Evolutionary conservation across 2,329 filamentous ascomycete species (phyloP).

Genomic region (Botrytis fabae): DNA sequence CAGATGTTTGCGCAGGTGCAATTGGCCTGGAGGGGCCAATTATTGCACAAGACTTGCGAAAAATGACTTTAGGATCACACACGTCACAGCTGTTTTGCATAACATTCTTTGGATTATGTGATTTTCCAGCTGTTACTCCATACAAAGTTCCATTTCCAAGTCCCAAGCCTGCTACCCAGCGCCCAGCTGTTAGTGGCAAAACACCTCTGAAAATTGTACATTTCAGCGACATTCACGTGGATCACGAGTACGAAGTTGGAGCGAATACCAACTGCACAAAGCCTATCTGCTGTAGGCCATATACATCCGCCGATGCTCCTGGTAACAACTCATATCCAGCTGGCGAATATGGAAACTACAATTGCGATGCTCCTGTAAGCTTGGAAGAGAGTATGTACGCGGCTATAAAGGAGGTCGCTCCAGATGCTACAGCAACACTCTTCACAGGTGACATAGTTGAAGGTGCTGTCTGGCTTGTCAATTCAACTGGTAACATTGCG

Average conservation of each 20-base stretch:
- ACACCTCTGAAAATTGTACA: slow-evolving; percentile 45
- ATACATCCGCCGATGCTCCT: slow-evolving; percentile 42
- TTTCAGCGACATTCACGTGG: slow-evolving; percentile 47
- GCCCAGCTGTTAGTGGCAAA: slow-evolving; percentile 43
- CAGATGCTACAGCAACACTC: slow-evolving; percentile 40
- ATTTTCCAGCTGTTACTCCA: slow-evolving; percentile 41
- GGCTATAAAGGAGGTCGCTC: slow-evolving; percentile 41
- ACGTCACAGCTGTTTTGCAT: slow-evolving; percentile 55
- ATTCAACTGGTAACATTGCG: slow-evolving; percentile 38
- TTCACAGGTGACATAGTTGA: slow-evolving; percentile 47
- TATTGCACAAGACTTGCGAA: slow-evolving; percentile 51
- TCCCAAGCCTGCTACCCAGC: slow-evolving; percentile 39
- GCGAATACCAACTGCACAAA: slow-evolving; percentile 46
- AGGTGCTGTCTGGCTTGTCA: slow-evolving; percentile 43
- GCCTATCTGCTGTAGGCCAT: slow-evolving; percentile 46
- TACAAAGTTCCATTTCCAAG: slow-evolving; percentile 42
- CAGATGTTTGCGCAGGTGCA: slow-evolving; percentile 46
- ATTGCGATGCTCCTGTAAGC: slow-evolving; percentile 44
- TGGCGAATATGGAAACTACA: slow-evolving; percentile 43
- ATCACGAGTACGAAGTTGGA: slow-evolving; percentile 44
- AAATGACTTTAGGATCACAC: slow-evolving; percentile 50
- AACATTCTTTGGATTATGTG: slow-evolving; percentile 49
- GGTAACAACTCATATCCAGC: slow-evolving; percentile 44
- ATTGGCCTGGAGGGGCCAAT: slow-evolving; percentile 55
- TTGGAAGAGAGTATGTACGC: slow-evolving; percentile 45